A percentile compares a stretch with the other conserved stretches of the same genome.
phyloP scores from a whole-genome alignment of 495 filamentous ascomycete species.

The Xylaria bambusicola region DNA sequence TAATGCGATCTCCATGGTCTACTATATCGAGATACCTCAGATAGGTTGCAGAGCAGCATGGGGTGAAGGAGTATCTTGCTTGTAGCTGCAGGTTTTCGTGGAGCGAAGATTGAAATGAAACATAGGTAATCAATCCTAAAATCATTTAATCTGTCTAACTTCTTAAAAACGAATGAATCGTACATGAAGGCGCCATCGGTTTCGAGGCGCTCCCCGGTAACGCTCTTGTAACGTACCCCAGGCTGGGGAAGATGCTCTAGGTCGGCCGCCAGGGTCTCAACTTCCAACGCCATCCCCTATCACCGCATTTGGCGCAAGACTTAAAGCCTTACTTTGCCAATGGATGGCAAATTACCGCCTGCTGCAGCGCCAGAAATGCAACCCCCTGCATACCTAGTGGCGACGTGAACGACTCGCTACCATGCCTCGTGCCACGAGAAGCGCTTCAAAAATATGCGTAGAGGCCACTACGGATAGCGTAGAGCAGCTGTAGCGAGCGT shows the following conservation, averaged over 20 bases:
- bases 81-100: too few relatives aligned
- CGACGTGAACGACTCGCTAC: background rate
- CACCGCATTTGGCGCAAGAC: background rate
- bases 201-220: background rate
- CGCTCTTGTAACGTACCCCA: background rate
- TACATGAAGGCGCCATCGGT: background rate
- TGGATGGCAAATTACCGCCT: background rate
- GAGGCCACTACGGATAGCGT: background rate
- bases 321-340: background rate
- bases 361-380: background rate
- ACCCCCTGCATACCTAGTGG: background rate
- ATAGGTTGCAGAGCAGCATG: too few relatives aligned
- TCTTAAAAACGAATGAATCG: background rate
- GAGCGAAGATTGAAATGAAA: too few relatives aligned
- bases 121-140: too few relatives aligned
- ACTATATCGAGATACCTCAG: too few relatives aligned
- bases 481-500: background rate
- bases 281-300: too few relatives aligned
- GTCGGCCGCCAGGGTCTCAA: too few relatives aligned
- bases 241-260: background rate
- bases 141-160: too few relatives aligned
- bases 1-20: too few relatives aligned
- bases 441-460: background rate
- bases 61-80: too few relatives aligned
- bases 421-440: background rate